Evolutionary conservation across 768 basidiomycete species (phyloP).

Genomic region (Mycena filopes): DNA sequence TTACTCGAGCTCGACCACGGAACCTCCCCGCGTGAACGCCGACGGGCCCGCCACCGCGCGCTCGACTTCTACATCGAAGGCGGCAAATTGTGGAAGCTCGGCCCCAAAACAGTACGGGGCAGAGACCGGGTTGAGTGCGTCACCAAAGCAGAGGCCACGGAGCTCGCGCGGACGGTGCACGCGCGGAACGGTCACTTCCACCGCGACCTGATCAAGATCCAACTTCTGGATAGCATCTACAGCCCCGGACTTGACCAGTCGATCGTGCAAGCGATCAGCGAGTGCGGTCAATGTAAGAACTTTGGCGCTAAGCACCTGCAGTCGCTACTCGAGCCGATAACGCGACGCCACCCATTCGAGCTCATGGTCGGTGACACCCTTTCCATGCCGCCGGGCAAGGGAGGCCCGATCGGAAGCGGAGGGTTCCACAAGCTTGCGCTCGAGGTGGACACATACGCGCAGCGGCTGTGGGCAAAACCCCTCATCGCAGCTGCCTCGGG

Average conservation of each 20-base stretch:
- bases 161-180: conserved; percentile 36
- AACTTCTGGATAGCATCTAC: conserved; percentile 38
- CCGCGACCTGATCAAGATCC: conserved; percentile 43
- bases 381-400: conserved; percentile 13
- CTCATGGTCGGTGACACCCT: conserved; percentile 8
- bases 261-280: conserved; percentile 37
- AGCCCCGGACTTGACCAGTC: conserved; percentile 42
- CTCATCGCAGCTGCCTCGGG: conserved; percentile 7
- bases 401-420: conserved; percentile 7
- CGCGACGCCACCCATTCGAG: conserved; percentile 15
- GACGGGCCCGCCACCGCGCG: conserved; percentile 38
- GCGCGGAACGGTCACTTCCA: conserved; percentile 44
- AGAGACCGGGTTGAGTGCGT: conserved; percentile 42
- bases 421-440: conserved; percentile 1
- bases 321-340: conserved; percentile 17
- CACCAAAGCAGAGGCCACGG: conserved; percentile 37
- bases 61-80: conserved; percentile 40
- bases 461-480: conserved; percentile 2
- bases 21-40: conserved; percentile 24
- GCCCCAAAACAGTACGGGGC: conserved; percentile 28
- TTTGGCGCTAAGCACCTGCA: conserved; percentile 14
- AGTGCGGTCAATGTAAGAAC: conserved; percentile 35
- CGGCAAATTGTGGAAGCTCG: conserved; percentile 41
- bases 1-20: conserved; percentile 36
- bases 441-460: conserved; percentile 3